phyloP scores from a whole-genome alignment of 2,329 filamentous ascomycete genomes.

The Verticillium nonalfalfae region DNA sequence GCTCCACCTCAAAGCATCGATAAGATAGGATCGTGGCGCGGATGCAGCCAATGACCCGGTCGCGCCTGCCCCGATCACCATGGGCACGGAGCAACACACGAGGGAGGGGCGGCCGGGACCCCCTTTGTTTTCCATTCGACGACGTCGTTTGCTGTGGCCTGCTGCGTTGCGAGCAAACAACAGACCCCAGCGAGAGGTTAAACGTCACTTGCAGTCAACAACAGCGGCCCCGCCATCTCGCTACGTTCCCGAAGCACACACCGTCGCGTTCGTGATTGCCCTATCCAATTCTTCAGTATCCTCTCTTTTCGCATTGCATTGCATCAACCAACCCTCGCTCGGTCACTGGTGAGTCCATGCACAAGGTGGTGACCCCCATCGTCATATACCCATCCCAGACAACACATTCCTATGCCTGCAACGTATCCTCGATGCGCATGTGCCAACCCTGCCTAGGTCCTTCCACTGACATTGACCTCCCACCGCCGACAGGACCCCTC shows the following conservation, averaged over 20 bases:
- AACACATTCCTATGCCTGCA: not conserved
- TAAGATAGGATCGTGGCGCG: not conserved
- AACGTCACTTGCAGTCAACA: not conserved
- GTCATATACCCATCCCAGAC: not conserved
- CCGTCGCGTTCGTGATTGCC: not conserved
- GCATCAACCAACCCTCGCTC: not conserved
- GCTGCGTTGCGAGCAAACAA: not conserved
- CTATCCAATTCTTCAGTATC: not conserved
- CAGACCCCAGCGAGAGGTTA: not conserved
- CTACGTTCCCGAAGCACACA: not conserved
- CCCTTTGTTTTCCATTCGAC: conserved; percentile 2
- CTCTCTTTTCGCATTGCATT: not conserved
- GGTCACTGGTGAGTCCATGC: not conserved
- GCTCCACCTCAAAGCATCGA: not conserved
- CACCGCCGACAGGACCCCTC: not conserved
- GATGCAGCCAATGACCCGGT: not conserved
- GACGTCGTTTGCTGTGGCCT: not conserved
- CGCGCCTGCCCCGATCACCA: not conserved
- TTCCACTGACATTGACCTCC: not conserved
- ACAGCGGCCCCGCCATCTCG: not conserved
- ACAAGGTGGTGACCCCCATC: not conserved
- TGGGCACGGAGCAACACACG: conserved; percentile 1
- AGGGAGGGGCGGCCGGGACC: not conserved
- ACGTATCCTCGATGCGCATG: not conserved
- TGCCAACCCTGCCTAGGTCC: not conserved